These are phyloP conservation scores for Heritiera littoralis DNA, from an alignment of 345 rosid species.

Conservation along the genomic window DNA sequence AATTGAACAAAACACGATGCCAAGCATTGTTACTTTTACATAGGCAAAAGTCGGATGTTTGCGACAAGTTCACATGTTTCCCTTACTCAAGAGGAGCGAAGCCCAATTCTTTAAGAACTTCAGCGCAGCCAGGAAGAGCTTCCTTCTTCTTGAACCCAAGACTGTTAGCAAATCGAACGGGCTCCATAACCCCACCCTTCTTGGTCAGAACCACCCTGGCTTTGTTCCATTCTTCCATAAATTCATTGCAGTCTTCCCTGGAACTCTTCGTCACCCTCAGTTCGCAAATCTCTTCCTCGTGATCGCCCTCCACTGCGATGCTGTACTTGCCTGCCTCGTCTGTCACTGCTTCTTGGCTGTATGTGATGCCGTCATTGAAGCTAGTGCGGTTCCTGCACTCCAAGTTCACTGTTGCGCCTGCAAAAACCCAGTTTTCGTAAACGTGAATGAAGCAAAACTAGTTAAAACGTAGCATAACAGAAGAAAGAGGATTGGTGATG, in stretches of 20 bases:
- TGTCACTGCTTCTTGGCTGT: slow-evolving; percentile 24
- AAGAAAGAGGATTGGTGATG: background rate
- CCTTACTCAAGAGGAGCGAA: background rate
- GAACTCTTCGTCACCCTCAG: slow-evolving; percentile 23
- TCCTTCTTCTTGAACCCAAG: slow-evolving; percentile 37
- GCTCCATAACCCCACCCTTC: slow-evolving; percentile 19
- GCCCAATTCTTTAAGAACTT: slow-evolving; percentile 31
- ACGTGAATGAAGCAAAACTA: no score
- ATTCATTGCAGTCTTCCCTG: slow-evolving; percentile 29
- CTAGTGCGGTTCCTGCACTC: slow-evolving; percentile 30
- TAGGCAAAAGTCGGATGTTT: background rate
- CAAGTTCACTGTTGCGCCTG: slow-evolving; percentile 36
- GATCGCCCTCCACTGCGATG: slow-evolving; percentile 34
- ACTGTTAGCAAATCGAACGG: slow-evolving; percentile 26
- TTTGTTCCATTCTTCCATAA: background rate
- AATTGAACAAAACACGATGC: background rate
- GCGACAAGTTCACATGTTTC: background rate
- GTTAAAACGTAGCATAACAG: no score
- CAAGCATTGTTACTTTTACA: background rate
- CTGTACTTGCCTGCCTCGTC: slow-evolving; percentile 26
- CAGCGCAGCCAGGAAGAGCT: slow-evolving; percentile 18
- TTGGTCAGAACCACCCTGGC: slow-evolving; percentile 30
- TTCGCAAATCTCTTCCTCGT: slow-evolving; percentile 39
- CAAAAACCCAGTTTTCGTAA: background rate
- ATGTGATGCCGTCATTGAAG: background rate